phyloP scores from a whole-genome alignment of 2,329 filamentous ascomycete genomes.

The Colletotrichum costaricense region DNA sequence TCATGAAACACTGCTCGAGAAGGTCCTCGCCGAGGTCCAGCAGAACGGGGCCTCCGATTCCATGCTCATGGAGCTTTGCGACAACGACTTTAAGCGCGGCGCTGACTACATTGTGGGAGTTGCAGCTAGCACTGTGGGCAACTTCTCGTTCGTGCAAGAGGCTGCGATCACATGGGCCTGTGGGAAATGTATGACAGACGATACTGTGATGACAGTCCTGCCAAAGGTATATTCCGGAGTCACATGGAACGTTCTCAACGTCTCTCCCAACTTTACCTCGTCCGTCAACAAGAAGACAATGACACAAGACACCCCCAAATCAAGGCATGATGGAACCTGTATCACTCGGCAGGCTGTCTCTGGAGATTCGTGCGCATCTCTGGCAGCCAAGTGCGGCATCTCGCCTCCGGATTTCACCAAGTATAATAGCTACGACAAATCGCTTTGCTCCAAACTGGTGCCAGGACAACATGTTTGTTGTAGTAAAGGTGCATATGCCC shows the following conservation, averaged over 20 bases:
- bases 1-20: no score
- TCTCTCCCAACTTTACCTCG: neutral
- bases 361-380: conserved; percentile 49
- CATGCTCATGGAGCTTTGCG: conserved; percentile 44
- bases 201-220: no score
- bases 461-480: conserved; percentile 51
- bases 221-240: no score
- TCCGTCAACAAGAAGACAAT: neutral
- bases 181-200: neutral
- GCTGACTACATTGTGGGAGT: conserved; percentile 44
- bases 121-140: conserved; percentile 39
- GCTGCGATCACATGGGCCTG: conserved; percentile 38
- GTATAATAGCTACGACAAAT: conserved; percentile 46
- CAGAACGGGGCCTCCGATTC: conserved; percentile 37
- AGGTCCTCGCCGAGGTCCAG: conserved; percentile 37
- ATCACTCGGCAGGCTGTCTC: conserved; percentile 44
- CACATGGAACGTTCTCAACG: no score
- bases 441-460: conserved; percentile 41
- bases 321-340: conserved; percentile 32
- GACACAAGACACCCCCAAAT: no score
- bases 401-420: conserved; percentile 48
- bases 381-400: conserved; percentile 54
- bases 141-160: conserved; percentile 43
- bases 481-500: conserved; percentile 38
- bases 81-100: conserved; percentile 35